Conservation (phyloP, 1,284 basidiomycete species). For the Moesziomyces sp. region DNA sequence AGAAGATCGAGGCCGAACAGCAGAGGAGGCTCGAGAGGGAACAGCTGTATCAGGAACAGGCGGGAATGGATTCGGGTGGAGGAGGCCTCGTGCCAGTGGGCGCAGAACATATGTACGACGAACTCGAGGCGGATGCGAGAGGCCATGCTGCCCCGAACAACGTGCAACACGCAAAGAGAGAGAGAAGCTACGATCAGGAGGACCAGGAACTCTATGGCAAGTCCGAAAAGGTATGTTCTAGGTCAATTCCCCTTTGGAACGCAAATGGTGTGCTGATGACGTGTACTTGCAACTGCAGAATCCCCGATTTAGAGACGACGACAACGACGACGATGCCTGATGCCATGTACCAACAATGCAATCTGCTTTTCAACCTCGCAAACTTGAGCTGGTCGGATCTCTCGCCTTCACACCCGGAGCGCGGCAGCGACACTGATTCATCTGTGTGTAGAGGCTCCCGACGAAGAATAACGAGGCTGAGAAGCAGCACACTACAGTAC, state of each 20-base stretch:
- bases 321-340: slow-evolving; percentile 61
- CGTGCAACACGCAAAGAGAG: slow-evolving; percentile 72
- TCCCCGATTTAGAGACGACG: slow-evolving; percentile 66
- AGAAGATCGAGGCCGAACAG: slow-evolving; percentile 77
- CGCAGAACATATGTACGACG: slow-evolving; percentile 47
- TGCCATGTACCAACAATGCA: background rate
- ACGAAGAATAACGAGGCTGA: too few relatives aligned
- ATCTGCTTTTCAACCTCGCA: too few relatives aligned
- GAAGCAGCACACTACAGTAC: too few relatives aligned
- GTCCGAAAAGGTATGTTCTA: slow-evolving; percentile 14
- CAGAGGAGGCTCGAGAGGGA: slow-evolving; percentile 80
- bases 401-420: too few relatives aligned
- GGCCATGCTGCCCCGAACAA: slow-evolving; percentile 8
- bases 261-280: background rate
- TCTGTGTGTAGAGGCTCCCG: too few relatives aligned
- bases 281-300: slow-evolving; percentile 42
- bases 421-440: too few relatives aligned
- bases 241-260: background rate
- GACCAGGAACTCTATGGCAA: slow-evolving; percentile 37
- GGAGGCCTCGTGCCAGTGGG: slow-evolving; percentile 44
- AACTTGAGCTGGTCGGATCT: too few relatives aligned
- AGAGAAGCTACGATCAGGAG: slow-evolving; percentile 68
- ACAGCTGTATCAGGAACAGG: slow-evolving; percentile 82
- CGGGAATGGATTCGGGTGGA: slow-evolving; percentile 33
- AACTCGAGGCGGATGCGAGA: slow-evolving; percentile 35